phyloP scores from a whole-genome alignment of 306 rosid species.

The Quercus alba region DNA sequence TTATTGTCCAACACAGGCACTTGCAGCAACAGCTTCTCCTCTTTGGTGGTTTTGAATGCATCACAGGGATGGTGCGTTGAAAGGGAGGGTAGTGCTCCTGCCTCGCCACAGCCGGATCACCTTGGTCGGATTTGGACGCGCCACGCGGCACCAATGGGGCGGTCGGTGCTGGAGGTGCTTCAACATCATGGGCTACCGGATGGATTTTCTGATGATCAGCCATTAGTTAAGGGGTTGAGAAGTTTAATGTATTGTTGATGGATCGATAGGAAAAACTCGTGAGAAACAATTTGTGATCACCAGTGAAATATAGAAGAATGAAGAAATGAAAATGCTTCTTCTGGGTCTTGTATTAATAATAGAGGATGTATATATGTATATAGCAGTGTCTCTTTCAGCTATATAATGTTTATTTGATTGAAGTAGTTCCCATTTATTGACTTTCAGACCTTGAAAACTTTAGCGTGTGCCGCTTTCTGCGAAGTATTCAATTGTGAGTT shows the following conservation, averaged over 20 bases:
- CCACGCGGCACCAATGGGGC: constrained; percentile 54
- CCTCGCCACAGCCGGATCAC: not conserved
- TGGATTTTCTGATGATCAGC: constrained; percentile 69
- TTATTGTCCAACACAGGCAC: constrained; percentile 52
- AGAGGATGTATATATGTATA: not conserved
- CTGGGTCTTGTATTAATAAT: not conserved
- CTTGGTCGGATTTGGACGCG: constrained; percentile 42
- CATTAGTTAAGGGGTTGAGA: constrained; percentile 19
- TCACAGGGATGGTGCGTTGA: constrained; percentile 33
- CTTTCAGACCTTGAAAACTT: constrained; percentile 7
- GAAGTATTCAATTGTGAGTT: not conserved
- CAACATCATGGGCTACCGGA: constrained; percentile 56
- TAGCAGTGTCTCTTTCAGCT: not conserved
- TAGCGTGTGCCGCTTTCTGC: constrained; percentile 12
- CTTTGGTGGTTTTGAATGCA: constrained; percentile 62
- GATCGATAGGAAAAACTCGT: no score
- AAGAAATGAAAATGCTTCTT: not conserved
- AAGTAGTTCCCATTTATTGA: constrained; percentile 30
- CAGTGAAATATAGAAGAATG: not conserved
- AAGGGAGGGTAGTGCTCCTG: constrained; percentile 21
- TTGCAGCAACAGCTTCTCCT: constrained; percentile 63
- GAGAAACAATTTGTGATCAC: not conserved
- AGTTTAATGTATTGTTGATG: no score
- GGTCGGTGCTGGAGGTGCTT: constrained; percentile 45
- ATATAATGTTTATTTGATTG: not conserved